phyloP scores from a whole-genome alignment of 2,329 filamentous ascomycete genomes.

The Diaporthe sp. region DNA sequence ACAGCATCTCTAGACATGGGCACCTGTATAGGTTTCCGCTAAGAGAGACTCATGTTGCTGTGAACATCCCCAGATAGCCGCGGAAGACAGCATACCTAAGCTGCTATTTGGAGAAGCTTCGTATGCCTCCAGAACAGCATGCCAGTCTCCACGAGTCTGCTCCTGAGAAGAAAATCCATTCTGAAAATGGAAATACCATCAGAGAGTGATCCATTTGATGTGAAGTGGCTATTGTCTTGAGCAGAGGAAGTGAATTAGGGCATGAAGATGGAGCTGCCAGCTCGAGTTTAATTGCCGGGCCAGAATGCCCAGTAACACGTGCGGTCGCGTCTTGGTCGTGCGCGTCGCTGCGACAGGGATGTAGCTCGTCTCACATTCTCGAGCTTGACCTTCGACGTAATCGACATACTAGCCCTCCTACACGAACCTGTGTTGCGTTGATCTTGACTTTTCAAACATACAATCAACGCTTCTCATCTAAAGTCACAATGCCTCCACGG shows the following conservation, averaged over 20 bases:
- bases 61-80: neutral
- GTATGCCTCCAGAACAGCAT: neutral
- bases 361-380: conserved; percentile 16
- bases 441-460: neutral
- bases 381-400: conserved; percentile 10
- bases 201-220: neutral
- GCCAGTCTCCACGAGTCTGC: neutral
- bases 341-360: conserved; percentile 26
- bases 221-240: neutral
- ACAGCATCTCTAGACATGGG: neutral
- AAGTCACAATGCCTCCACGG: conserved; percentile 34
- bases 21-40: neutral
- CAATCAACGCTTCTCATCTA: neutral
- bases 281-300: conserved; percentile 3
- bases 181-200: neutral
- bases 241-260: neutral
- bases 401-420: neutral
- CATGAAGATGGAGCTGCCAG: neutral
- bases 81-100: no score
- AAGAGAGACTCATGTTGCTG: neutral
- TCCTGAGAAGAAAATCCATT: neutral
- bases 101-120: neutral
- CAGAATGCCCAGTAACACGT: neutral
- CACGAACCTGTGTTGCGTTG: neutral
- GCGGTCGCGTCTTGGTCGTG: conserved; percentile 22